Conservation (phyloP, 1,139 yeast species). For the Barnettozyma hawaiiensis region DNA sequence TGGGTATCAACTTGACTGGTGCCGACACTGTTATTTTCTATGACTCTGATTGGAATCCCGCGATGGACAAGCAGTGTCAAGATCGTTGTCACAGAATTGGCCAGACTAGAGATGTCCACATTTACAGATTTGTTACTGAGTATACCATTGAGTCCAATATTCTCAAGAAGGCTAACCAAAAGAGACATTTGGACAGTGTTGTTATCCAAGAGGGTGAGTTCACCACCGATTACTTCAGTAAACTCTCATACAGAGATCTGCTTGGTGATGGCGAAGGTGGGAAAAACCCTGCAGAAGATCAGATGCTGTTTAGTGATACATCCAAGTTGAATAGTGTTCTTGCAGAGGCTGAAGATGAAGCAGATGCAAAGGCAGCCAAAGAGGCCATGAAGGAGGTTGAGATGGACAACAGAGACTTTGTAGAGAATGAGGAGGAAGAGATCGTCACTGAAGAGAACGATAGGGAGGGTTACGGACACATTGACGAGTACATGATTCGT, state of each 20-base stretch:
- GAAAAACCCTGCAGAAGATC: slow-evolving; percentile 37
- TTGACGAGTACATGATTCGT: slow-evolving; percentile 94
- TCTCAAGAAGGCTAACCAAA: slow-evolving; percentile 90
- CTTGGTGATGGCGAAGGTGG: slow-evolving; percentile 65
- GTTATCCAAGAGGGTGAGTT: slow-evolving; percentile 98
- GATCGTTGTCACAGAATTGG: slow-evolving; percentile 99
- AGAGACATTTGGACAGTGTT: slow-evolving; percentile 89
- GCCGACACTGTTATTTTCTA: slow-evolving; percentile 99
- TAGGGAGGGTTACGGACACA: slow-evolving; percentile 71
- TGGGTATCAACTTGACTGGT: slow-evolving; percentile 95
- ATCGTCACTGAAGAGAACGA: slow-evolving; percentile 43
- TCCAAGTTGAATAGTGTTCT: slow-evolving; percentile 59
- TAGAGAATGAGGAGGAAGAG: slow-evolving; percentile 34
- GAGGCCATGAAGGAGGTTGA: slow-evolving; percentile 13
- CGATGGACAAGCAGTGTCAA: slow-evolving; percentile 99
- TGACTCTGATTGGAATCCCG: slow-evolving; percentile 99
- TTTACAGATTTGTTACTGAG: slow-evolving; percentile 92
- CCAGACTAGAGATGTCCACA: slow-evolving; percentile 95
- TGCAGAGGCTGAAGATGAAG: slow-evolving; percentile 95
- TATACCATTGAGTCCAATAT: slow-evolving; percentile 95
- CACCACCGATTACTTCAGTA: slow-evolving; percentile 92
- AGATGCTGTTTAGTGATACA: slow-evolving; percentile 32
- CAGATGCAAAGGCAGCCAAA: slow-evolving; percentile 84
- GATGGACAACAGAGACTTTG: slow-evolving; percentile 60
- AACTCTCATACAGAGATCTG: slow-evolving; percentile 82